Conservation (phyloP, 2,329 filamentous ascomycete species). For the Apiospora koreana region DNA sequence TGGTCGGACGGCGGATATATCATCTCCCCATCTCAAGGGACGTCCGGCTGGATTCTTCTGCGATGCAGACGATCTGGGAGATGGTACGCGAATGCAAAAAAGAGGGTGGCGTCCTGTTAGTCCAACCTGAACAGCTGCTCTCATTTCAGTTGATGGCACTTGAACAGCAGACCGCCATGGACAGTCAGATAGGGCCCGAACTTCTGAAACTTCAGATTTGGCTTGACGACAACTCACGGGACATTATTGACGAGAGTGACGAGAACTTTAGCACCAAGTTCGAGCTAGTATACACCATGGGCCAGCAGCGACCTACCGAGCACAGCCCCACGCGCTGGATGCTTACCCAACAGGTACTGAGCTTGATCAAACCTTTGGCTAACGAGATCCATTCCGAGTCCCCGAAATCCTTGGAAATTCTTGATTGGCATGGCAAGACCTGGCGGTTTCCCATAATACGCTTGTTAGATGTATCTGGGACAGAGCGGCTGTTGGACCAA, state of each 20-base stretch:
- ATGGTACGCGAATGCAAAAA: constrained; percentile 48
- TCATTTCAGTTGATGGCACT: constrained; percentile 65
- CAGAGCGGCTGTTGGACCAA: constrained; percentile 26
- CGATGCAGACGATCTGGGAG: constrained; percentile 37
- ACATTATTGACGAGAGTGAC: constrained; percentile 67
- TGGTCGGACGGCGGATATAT: constrained; percentile 55
- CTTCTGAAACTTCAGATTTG: constrained; percentile 44
- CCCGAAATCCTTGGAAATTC: neutral
- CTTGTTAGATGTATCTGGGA: constrained; percentile 41
- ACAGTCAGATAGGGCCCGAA: constrained; percentile 26
- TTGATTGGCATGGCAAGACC: neutral
- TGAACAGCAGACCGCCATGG: constrained; percentile 39
- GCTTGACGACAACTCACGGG: constrained; percentile 46
- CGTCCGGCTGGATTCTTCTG: constrained; percentile 32
- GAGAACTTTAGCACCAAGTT: constrained; percentile 63
- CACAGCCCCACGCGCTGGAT: constrained; percentile 57
- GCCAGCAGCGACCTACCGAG: constrained; percentile 50
- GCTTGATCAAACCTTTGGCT: constrained; percentile 38
- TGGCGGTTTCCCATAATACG: constrained; percentile 51
- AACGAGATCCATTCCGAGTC: constrained; percentile 24
- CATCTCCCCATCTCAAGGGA: constrained; percentile 61
- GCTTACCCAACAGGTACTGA: constrained; percentile 54
- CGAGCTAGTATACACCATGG: constrained; percentile 65
- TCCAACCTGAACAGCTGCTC: constrained; percentile 64
- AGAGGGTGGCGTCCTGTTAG: constrained; percentile 55